These are phyloP conservation scores for Lagenidium sp. DNA, from an alignment of 352 stramenopile species.

Conservation along the genomic window DNA sequence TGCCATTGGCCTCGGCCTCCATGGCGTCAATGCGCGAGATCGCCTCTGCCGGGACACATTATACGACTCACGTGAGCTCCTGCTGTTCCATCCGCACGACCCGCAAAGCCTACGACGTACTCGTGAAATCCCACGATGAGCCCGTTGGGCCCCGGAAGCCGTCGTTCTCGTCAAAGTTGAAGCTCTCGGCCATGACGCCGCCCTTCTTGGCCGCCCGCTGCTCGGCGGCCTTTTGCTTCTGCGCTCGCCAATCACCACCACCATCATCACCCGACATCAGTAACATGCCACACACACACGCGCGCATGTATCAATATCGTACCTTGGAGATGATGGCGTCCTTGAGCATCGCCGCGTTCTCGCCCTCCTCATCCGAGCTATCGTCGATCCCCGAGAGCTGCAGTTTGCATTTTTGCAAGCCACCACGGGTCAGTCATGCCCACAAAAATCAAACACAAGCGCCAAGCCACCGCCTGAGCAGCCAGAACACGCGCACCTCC, in stretches of 20 bases:
- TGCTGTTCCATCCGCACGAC: too few relatives aligned
- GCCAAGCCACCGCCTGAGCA: not conserved
- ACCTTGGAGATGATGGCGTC: conserved; percentile 67
- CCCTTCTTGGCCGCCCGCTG: conserved; percentile 32
- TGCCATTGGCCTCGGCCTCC: conserved; percentile 32
- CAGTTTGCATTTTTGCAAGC: too few relatives aligned
- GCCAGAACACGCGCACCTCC: conserved; percentile 24
- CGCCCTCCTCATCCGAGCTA: conserved; percentile 57
- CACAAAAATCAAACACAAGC: too few relatives aligned
- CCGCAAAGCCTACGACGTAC: too few relatives aligned
- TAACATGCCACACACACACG: too few relatives aligned
- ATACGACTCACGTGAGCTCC: too few relatives aligned
- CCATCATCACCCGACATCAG: not conserved
- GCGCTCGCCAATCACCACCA: conserved; percentile 2
- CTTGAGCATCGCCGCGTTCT: conserved; percentile 29
- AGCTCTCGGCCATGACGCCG: conserved; percentile 64
- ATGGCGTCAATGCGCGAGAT: conserved; percentile 81
- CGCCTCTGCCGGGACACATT: conserved; percentile 36
- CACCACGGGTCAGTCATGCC: too few relatives aligned
- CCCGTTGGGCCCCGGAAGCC: conserved; percentile 36
- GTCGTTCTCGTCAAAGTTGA: conserved; percentile 75
- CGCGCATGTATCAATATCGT: not conserved
- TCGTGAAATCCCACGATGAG: conserved; percentile 84
- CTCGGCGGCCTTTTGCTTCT: conserved; percentile 39
- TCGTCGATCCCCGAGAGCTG: conserved; percentile 56